phyloP scores from a whole-genome alignment of 2,329 filamentous ascomycete species.

The Cytospora piceae region DNA sequence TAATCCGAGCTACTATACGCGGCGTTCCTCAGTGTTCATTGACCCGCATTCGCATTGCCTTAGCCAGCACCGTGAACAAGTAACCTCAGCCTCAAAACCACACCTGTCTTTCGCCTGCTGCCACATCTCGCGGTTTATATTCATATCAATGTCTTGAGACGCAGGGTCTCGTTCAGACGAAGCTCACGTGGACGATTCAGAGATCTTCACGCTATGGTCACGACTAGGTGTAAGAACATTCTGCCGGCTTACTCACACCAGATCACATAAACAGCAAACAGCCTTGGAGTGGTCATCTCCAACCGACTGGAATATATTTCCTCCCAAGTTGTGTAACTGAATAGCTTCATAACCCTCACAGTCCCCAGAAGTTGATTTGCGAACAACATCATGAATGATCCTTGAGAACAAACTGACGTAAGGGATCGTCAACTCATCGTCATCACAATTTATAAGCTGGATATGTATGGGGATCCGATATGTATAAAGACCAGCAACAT shows the following conservation, averaged over 20 bases:
- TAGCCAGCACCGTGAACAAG: too few species aligned
- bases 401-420: not conserved
- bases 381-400: not conserved
- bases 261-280: not conserved
- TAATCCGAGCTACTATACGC: conserved; percentile 9
- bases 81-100: too few species aligned
- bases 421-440: conserved; percentile 11
- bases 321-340: not conserved
- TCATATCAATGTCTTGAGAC: not conserved
- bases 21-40: not conserved
- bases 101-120: too few species aligned
- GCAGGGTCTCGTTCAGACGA: not conserved
- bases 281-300: not conserved
- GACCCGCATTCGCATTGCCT: not conserved
- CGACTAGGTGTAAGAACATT: not conserved
- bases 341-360: too few species aligned
- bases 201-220: not conserved
- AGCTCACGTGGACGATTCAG: not conserved
- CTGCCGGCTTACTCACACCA: not conserved
- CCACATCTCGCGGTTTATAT: not conserved
- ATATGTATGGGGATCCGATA: not conserved
- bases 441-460: not conserved
- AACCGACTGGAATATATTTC: not conserved
- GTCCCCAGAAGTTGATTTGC: not conserved
- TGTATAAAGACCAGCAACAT: not conserved